A percentile compares a stretch with the other conserved stretches of the same genome.
Conservation (phyloP, 345 rosid genomes). For the Salix dunnii region DNA sequence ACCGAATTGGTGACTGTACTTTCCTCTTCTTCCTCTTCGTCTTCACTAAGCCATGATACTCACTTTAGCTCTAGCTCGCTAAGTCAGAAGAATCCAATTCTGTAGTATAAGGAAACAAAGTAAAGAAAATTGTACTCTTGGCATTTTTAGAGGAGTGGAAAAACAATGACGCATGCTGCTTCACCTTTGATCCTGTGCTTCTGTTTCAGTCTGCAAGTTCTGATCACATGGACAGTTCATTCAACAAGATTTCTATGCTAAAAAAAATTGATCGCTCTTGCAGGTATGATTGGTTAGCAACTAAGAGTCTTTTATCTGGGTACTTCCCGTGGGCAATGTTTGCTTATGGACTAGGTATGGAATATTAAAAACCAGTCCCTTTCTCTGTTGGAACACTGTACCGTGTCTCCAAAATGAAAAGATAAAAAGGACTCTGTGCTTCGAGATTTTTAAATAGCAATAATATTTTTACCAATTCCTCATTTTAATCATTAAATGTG, state of each 20-base stretch:
- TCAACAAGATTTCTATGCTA: background rate
- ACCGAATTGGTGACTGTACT: background rate
- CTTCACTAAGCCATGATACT: background rate
- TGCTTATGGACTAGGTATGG: constrained; percentile 88
- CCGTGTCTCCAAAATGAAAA: background rate
- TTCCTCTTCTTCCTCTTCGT: background rate
- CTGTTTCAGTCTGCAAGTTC: background rate
- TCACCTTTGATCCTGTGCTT: background rate
- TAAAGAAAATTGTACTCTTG: background rate
- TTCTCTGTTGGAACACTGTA: background rate
- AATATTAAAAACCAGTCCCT: constrained; percentile 3
- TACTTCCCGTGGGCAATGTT: constrained; percentile 93
- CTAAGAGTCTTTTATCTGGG: constrained; percentile 77
- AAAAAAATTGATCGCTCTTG: constrained; percentile 5
- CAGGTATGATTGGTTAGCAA: constrained; percentile 93
- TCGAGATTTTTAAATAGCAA: background rate
- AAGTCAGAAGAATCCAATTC: background rate
- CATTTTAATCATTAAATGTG: background rate
- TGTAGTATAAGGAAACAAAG: background rate
- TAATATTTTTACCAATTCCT: background rate
- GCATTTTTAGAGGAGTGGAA: background rate
- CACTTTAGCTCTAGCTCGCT: background rate
- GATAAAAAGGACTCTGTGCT: background rate
- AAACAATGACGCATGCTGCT: background rate
- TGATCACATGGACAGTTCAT: no score